phyloP scores from a whole-genome alignment of 202 grass and related monocot species.

The Bolboschoenoplectus hybrid region DNA sequence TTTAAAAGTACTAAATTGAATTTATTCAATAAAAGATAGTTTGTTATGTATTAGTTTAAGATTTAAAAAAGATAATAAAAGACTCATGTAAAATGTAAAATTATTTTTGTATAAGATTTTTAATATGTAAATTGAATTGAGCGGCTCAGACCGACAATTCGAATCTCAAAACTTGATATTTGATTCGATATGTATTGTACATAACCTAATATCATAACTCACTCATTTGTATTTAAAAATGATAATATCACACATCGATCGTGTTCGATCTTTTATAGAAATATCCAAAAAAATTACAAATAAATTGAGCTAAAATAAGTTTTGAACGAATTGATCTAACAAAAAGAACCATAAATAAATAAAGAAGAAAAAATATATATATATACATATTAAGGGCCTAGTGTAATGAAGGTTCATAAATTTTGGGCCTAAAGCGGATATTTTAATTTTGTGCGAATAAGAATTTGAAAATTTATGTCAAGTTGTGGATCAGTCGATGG shows the following conservation, averaged over 20 bases:
- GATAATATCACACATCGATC: neutral
- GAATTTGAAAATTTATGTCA: neutral
- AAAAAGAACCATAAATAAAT: neutral
- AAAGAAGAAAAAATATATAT: neutral
- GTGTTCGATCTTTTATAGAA: neutral
- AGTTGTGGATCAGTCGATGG: neutral
- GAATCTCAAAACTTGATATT: neutral
- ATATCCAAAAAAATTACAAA: neutral
- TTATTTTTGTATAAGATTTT: neutral
- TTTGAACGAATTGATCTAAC: neutral
- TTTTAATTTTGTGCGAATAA: neutral
- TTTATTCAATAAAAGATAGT: too few relatives aligned
- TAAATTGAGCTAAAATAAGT: neutral
- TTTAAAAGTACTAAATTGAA: too few relatives aligned
- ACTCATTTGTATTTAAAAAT: neutral
- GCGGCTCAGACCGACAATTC: neutral
- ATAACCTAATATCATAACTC: neutral
- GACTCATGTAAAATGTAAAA: neutral
- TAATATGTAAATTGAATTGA: neutral
- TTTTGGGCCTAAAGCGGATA: neutral
- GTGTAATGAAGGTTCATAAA: neutral
- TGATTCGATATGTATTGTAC: neutral
- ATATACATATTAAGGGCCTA: neutral
- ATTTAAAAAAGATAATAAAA: neutral
- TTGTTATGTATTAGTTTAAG: too few relatives aligned